Base-by-base conservation (phyloP, 75 land plant species). In the Pseudotsuga menziesii region DNA sequence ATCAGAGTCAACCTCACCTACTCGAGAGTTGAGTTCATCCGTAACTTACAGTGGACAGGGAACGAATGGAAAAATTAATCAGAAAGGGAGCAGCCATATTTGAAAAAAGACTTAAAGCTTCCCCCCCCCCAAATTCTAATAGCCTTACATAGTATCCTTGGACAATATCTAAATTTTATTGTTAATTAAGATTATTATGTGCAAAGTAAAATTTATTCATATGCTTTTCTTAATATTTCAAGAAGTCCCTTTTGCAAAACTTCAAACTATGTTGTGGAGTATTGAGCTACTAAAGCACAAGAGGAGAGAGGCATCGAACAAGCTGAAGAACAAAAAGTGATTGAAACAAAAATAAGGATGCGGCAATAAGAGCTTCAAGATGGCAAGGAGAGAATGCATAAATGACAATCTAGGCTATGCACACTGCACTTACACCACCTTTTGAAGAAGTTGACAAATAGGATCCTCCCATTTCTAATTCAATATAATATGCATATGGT, bases 201-300 rank as follows among this genome's bases (percentile, higher is more conserved):
- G n/a, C n/a, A n/a, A n/a, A n/a, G n/a, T n/a, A n/a, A n/a, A n/a
- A n/a, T n/a, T n/a, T n/a, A n/a, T n/a, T n/a, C n/a, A n/a, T n/a
- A n/a, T n/a, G n/a, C n/a, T n/a, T n/a, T n/a, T n/a, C n/a, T n/a
- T n/a, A n/a, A n/a, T n/a, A n/a, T n/a, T n/a, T n/a, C n/a, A n/a
- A n/a, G n/a, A n/a, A n/a, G 99, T 78, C 99, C 99, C 12, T 96
- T 90, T 48, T 96, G 99, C 82, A 96, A 96, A 82, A 90, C 93
- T 9, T 70, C 92, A 32, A 93, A 87, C 58, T 96, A 96, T 88
- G 92, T 89, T 32, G 99, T 96, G 73, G 99, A 96, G 79, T 96
- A 96, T 83, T 87, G 92, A 23, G 99, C 97, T 74, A 83, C 82
- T 58, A 96, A 87, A 82, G 84, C 93, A 32, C 80, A 90, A 80